These are phyloP conservation scores for Auxenochlorella pyrenoidosa DNA, from an alignment of 139 green algal genomes.

Conservation along the genomic window DNA sequence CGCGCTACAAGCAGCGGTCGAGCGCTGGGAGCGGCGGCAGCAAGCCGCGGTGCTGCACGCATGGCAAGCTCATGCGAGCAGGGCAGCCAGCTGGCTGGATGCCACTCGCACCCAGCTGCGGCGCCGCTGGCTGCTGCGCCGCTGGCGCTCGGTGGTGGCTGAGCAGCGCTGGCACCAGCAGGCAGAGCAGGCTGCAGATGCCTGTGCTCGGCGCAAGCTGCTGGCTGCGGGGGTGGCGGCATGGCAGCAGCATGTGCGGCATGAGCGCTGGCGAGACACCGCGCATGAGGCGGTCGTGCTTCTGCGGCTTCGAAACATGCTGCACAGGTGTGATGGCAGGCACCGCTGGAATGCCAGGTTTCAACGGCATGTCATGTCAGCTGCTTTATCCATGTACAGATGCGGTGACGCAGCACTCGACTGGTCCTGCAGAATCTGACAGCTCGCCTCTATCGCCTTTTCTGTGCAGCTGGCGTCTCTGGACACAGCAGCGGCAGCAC, in stretches of 20 bases:
- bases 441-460: not conserved
- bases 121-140: slow-evolving; percentile 4
- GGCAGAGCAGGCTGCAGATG: slow-evolving; percentile 3
- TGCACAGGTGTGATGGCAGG: not conserved
- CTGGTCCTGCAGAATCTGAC: not conserved
- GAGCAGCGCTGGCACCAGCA: slow-evolving; percentile 6
- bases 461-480: not conserved
- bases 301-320: slow-evolving; percentile 11
- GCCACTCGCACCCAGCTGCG: not conserved
- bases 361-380: too few relatives aligned
- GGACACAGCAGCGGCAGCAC: slow-evolving; percentile 3
- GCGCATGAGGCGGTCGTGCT: slow-evolving; percentile 7
- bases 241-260: slow-evolving; percentile 1
- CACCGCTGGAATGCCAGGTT: not conserved
- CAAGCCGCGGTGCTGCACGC: not conserved
- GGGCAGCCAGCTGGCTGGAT: slow-evolving; percentile 1
- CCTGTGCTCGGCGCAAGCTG: not conserved
- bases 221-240: not conserved
- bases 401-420: not conserved
- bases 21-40: not conserved
- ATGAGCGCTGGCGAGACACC: slow-evolving; percentile 31
- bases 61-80: not conserved
- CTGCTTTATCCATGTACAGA: not conserved
- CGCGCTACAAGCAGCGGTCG: not conserved
- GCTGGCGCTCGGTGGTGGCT: not conserved